These are phyloP conservation scores for Aphanomyces astaci DNA, from an alignment of 352 stramenopile species.

Conservation along the genomic window DNA sequence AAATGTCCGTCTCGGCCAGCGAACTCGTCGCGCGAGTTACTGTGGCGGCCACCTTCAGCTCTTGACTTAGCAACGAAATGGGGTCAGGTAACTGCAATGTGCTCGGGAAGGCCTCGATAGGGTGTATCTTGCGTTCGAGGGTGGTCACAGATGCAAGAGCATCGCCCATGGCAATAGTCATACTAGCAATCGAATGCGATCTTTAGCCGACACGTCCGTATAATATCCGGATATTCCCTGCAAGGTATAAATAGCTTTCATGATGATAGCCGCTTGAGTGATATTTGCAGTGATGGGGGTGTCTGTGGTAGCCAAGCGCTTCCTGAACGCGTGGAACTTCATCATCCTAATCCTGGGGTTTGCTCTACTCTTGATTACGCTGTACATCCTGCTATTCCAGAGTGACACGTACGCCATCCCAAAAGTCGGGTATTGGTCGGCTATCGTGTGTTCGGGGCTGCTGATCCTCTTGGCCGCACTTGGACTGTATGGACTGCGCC, in stretches of 20 bases:
- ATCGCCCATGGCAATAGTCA: background rate
- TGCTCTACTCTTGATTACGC: slow-evolving; percentile 10
- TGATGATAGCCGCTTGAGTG: background rate
- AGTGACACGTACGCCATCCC: slow-evolving; percentile 17
- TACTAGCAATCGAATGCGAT: too few relatives aligned
- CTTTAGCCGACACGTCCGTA: background rate
- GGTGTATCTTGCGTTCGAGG: too few relatives aligned
- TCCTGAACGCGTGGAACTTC: slow-evolving; percentile 24
- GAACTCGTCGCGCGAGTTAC: background rate
- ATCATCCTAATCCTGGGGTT: slow-evolving; percentile 7
- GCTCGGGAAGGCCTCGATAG: background rate
- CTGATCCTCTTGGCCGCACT: slow-evolving; percentile 11
- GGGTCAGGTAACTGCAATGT: background rate
- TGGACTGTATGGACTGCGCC: slow-evolving; percentile 17
- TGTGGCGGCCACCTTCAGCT: background rate
- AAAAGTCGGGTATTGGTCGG: slow-evolving; percentile 2
- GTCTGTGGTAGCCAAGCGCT: slow-evolving; percentile 17
- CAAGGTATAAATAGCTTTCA: background rate
- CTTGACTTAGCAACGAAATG: background rate
- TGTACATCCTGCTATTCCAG: slow-evolving; percentile 19
- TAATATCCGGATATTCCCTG: background rate
- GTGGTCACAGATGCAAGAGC: too few relatives aligned
- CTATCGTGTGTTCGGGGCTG: background rate
- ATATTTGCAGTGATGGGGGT: background rate
- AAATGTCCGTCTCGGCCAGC: background rate